Conservation (phyloP, 1,284 basidiomycete species). For the Irpex sp. region DNA sequence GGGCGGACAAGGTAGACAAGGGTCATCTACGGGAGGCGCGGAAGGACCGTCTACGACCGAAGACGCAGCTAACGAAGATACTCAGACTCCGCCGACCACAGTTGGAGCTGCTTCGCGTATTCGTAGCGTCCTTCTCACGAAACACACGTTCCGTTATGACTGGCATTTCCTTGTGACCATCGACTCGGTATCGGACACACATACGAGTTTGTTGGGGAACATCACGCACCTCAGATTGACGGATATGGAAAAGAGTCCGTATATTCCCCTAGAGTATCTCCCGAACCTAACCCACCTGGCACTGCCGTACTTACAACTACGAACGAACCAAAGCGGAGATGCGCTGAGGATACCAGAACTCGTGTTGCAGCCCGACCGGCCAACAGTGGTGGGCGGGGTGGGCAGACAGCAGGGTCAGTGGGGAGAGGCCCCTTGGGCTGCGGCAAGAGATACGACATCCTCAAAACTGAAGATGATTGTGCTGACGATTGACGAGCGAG, state of each 20-base stretch:
- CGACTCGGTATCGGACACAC: constrained; percentile 2
- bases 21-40: background rate
- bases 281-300: constrained; percentile 27
- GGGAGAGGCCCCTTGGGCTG: background rate
- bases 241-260: constrained; percentile 21
- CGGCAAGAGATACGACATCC: background rate
- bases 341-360: constrained; percentile 19
- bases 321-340: constrained; percentile 16
- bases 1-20: background rate
- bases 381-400: background rate
- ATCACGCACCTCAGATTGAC: constrained; percentile 25
- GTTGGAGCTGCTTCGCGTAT: constrained; percentile 6
- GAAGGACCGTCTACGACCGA: background rate
- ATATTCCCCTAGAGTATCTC: constrained; percentile 23
- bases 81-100: background rate
- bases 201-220: constrained; percentile 16
- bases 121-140: constrained; percentile 21
- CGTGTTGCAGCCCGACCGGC: constrained; percentile 13
- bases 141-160: constrained; percentile 23
- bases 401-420: background rate
- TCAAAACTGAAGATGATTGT: constrained; percentile 21
- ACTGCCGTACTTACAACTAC: constrained; percentile 23
- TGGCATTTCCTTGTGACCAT: constrained; percentile 22
- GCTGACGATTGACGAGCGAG: constrained; percentile 21
- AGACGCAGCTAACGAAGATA: background rate